Percentiles rank a stretch among this genome's conserved stretches.
phyloP scores from a whole-genome alignment of 2,329 filamentous ascomycete species.

The Fusarium pseudocircinatum region DNA sequence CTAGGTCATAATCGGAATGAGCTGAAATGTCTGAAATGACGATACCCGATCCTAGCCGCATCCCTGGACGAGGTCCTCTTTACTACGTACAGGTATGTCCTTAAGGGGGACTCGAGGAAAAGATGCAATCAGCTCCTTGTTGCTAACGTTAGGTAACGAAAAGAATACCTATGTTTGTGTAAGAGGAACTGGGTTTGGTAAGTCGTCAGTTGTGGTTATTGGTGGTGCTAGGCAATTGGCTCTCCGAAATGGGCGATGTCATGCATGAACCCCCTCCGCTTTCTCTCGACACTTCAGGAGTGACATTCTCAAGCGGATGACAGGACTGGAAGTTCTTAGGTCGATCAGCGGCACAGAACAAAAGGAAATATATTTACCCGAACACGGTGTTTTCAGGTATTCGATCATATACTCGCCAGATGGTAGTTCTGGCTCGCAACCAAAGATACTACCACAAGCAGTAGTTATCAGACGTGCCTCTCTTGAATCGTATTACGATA shows the following conservation, averaged over 20 bases:
- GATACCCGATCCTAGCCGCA: constrained; percentile 2
- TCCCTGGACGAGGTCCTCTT: neutral
- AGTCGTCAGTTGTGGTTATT: constrained; percentile 32
- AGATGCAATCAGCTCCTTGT: constrained; percentile 1
- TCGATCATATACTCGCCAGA: neutral
- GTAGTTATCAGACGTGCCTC: neutral
- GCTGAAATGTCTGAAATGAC: constrained; percentile 9
- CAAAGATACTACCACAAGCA: neutral
- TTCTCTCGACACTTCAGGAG: constrained; percentile 4
- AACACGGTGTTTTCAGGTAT: neutral
- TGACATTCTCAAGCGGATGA: constrained; percentile 17
- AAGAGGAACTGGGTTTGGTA: constrained; percentile 17
- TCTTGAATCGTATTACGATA: constrained; percentile 26
- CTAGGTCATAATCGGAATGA: constrained; percentile 26
- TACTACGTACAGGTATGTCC: neutral
- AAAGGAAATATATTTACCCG: constrained; percentile 7
- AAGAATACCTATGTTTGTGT: constrained; percentile 7
- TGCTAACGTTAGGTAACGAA: constrained; percentile 7
- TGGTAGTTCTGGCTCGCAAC: neutral
- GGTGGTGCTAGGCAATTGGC: constrained; percentile 13
- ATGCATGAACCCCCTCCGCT: constrained; percentile 42
- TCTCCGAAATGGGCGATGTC: constrained; percentile 35
- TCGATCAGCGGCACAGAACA: constrained; percentile 15
- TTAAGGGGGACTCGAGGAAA: constrained; percentile 4
- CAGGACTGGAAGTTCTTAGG: constrained; percentile 11